Conservation (phyloP, 169 alveolate genomes). For the Eimeria maxima region DNA sequence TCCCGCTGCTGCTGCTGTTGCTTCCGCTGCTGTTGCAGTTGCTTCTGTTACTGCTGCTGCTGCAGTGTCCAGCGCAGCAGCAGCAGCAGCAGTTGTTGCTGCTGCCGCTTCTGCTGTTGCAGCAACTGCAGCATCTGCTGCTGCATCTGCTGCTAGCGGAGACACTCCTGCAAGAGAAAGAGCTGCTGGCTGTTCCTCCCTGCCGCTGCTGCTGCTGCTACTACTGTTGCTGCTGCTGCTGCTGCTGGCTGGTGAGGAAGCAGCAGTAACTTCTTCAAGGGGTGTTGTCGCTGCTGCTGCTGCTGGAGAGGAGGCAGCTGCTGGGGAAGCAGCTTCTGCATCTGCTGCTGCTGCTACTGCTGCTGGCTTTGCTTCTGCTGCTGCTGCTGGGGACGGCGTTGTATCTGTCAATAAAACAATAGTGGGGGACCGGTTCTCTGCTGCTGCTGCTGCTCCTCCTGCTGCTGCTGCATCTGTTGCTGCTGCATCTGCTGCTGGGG, state of each 20-base stretch:
- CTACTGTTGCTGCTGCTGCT: constrained; percentile 15
- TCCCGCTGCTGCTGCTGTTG: constrained; percentile 81
- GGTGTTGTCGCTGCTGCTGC: constrained; percentile 13
- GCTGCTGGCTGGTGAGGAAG: neutral
- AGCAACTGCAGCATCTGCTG: no score
- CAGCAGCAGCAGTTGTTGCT: neutral
- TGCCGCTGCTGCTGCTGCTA: constrained; percentile 20
- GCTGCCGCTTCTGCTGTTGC: neutral
- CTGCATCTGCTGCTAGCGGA: neutral
- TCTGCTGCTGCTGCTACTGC: no score
- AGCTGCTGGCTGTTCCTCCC: neutral
- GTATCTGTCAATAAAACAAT: constrained; percentile 84
- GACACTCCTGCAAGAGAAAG: neutral
- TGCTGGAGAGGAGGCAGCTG: neutral
- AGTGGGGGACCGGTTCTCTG: no score
- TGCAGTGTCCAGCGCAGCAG: neutral
- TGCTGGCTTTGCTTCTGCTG: no score
- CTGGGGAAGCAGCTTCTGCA: no score
- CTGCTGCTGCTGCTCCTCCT: no score
- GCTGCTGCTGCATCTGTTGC: no score
- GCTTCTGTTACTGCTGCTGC: neutral
- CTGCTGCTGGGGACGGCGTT: no score
- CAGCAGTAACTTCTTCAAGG: neutral
- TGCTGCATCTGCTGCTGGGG: no score
- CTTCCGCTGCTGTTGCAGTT: constrained; percentile 84